A percentile compares a stretch with the other conserved stretches of the same genome.
These are phyloP conservation scores for Setomelanomma holmii DNA, from an alignment of 2,329 filamentous ascomycete genomes.

Conservation along the genomic window DNA sequence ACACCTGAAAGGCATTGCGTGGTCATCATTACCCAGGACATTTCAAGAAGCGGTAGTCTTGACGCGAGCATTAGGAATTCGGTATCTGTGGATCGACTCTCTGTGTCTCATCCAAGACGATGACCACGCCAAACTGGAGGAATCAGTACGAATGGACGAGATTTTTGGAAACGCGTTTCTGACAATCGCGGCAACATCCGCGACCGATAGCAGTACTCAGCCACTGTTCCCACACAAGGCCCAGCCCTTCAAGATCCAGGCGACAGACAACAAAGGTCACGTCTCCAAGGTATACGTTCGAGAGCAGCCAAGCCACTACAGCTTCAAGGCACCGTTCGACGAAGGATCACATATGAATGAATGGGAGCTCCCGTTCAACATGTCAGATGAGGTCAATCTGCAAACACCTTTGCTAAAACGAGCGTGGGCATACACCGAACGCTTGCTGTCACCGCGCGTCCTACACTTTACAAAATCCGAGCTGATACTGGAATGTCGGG, in stretches of 20 bases:
- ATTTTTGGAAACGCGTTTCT: slow-evolving; percentile 43
- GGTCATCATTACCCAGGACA: slow-evolving; percentile 37
- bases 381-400: slow-evolving; percentile 34
- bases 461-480: slow-evolving; percentile 45
- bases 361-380: slow-evolving; percentile 44
- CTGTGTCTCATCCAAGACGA: slow-evolving; percentile 45
- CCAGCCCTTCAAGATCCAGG: slow-evolving; percentile 42
- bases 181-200: slow-evolving; percentile 44
- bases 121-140: slow-evolving; percentile 31
- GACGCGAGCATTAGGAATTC: slow-evolving; percentile 44
- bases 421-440: slow-evolving; percentile 44
- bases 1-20: slow-evolving; percentile 38
- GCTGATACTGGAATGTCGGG: slow-evolving; percentile 47
- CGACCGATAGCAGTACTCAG: slow-evolving; percentile 34
- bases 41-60: slow-evolving; percentile 46
- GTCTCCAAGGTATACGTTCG: slow-evolving; percentile 41
- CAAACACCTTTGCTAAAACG: slow-evolving; percentile 42
- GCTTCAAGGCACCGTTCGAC: slow-evolving; percentile 45
- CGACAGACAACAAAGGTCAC: slow-evolving; percentile 41
- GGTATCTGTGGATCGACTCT: slow-evolving; percentile 47
- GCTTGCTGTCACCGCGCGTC: slow-evolving; percentile 40
- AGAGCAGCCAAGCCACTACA: slow-evolving; percentile 46
- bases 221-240: slow-evolving; percentile 34
- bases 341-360: slow-evolving; percentile 45
- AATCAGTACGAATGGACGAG: slow-evolving; percentile 36